phyloP scores from a whole-genome alignment of 331 rosid genomes.

The Pyrus hybrid region DNA sequence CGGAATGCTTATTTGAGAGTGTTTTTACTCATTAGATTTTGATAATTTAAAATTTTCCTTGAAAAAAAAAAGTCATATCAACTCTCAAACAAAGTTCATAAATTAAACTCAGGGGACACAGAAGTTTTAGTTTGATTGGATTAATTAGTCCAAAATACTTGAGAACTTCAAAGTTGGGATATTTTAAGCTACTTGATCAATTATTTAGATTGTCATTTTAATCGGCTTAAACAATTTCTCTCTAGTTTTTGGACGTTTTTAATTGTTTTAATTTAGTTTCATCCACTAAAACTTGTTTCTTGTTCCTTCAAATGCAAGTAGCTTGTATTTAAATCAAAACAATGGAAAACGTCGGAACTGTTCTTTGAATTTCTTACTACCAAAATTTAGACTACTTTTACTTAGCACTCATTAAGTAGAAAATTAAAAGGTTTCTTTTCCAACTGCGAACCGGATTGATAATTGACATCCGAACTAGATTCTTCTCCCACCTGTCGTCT shows the following conservation, averaged over 20 bases:
- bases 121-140: background rate
- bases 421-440: conserved; percentile 26
- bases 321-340: conserved; percentile 2
- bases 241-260: background rate
- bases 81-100: background rate
- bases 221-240: background rate
- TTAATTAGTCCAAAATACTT: background rate
- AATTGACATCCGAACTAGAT: conserved; percentile 57
- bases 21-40: background rate
- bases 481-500: conserved; percentile 30
- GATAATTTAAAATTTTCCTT: background rate
- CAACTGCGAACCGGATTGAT: conserved; percentile 47
- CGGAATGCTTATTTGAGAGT: background rate
- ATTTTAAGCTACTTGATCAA: background rate
- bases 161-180: background rate
- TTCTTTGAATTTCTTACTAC: conserved; percentile 1
- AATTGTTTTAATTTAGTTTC: background rate
- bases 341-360: conserved; percentile 12
- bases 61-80: background rate
- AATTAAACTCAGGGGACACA: background rate
- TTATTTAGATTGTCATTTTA: background rate
- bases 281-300: conserved; percentile 3
- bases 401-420: conserved; percentile 10
- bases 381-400: conserved; percentile 13
- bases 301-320: conserved; percentile 30